Evolutionary conservation across 1,284 basidiomycete genomes (phyloP), one percentile per base, ranked within the genome.

Genomic region (Fomitopsis betulina): DNA sequence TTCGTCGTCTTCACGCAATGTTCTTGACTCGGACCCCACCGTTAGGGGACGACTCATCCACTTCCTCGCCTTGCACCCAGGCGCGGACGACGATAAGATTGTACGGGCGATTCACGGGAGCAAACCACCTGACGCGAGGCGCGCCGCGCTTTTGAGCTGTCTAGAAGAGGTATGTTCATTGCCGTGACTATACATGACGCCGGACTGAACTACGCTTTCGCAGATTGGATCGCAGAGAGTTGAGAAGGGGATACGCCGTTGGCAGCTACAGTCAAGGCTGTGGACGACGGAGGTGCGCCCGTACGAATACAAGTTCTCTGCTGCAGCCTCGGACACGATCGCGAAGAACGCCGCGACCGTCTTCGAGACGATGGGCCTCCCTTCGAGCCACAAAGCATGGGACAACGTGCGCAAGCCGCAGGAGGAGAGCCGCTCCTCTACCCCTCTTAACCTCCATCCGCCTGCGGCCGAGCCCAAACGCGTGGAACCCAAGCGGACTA

Each of bases 271-370:
- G 60, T 71, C 76, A 19, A 65, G 70, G 35, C 71, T 79, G 0
- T 91, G 87, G 86, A 75, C 23, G 45, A 47, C 74, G 30, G 84
- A 89, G 63, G 83, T 89, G 21, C 83, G 86, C 6, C 89, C 89
- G 0, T 85, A 77, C 59, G 83, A 84, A 60, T 86, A 79, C 78
- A 73, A 72, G 30, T 74, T 86, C 23, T 72, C 73, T 0, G 76
- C 80, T 19, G 53, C 71, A 2, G 81, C 84, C 49, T 76, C 80
- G 1, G 71, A 68, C 3, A 63, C 60, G 15, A 73, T 88, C 65
- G 76, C 81, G 1, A 77, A 81, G 38, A 72, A 75, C 32, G 85
- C 81, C 2, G 75, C 81, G 43, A 58, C 71, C 19, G 77, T 73
- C 3, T 77, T 86, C 63, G 72, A 69, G 30, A 68, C 67, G 8